Conservation (phyloP, 2,329 filamentous ascomycete genomes). For the Blastomyces emzantsi region DNA sequence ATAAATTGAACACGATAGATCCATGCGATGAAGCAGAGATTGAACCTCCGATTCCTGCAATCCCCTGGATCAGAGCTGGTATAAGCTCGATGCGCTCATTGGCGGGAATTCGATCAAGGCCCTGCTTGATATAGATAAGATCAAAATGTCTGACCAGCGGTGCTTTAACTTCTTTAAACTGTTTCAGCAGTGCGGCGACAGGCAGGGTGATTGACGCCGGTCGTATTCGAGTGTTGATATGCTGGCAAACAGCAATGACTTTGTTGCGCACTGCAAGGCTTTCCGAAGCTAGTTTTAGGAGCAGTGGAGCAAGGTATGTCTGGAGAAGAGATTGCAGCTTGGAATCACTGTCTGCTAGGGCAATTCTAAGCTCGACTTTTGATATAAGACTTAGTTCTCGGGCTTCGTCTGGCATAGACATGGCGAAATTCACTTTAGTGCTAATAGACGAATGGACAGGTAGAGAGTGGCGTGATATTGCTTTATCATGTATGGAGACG, state of each 20-base stretch:
- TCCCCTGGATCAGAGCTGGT: conserved; percentile 59
- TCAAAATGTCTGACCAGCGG: conserved; percentile 80
- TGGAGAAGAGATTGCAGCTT: conserved; percentile 72
- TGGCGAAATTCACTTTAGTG: neutral
- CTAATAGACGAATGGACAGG: neutral
- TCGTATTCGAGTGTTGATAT: conserved; percentile 58
- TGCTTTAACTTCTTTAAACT: conserved; percentile 73
- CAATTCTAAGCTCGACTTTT: conserved; percentile 77
- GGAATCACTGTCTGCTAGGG: conserved; percentile 69
- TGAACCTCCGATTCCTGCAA: conserved; percentile 29
- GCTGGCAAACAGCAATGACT: conserved; percentile 61
- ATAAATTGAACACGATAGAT: conserved; percentile 68
- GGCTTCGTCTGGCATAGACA: conserved; percentile 25
- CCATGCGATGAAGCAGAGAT: conserved; percentile 40
- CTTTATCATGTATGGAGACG: neutral
- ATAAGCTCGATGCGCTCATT: conserved; percentile 62
- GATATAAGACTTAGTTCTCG: conserved; percentile 74
- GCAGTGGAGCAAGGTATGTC: conserved; percentile 68
- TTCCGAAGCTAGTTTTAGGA: conserved; percentile 79
- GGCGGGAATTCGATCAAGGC: conserved; percentile 53
- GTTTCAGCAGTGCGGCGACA: conserved; percentile 72
- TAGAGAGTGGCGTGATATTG: neutral
- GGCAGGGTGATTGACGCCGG: conserved; percentile 63
- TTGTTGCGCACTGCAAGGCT: conserved; percentile 72
- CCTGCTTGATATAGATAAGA: conserved; percentile 80